phyloP scores from a whole-genome alignment of 768 basidiomycete species.

The Tremella mesenterica region DNA sequence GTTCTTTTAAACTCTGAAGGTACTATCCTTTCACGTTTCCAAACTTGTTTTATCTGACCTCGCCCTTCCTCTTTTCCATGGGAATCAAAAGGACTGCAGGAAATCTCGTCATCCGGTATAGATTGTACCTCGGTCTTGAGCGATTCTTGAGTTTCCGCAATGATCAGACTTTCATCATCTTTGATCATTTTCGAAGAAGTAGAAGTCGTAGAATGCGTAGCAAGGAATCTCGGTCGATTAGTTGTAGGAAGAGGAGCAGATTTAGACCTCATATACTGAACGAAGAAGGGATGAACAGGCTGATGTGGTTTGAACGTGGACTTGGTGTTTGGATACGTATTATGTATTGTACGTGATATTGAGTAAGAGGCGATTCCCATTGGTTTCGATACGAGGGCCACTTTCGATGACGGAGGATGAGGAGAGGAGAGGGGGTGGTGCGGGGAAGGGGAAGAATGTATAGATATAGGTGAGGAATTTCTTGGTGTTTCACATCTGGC shows the following conservation, averaged over 20 bases:
- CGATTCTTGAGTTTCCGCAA: background rate
- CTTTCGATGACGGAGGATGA: too few species aligned
- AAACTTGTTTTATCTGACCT: background rate
- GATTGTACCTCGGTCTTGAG: slow-evolving; percentile 3
- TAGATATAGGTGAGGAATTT: too few species aligned
- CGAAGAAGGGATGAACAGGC: slow-evolving; percentile 39
- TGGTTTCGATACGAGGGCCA: too few species aligned
- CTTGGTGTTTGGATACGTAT: too few species aligned
- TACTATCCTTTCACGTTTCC: background rate
- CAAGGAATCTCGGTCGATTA: slow-evolving; percentile 21
- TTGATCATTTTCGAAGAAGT: background rate
- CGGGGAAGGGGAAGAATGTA: too few species aligned
- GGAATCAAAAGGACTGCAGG: background rate
- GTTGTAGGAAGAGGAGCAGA: slow-evolving; percentile 11
- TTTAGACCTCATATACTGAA: slow-evolving; percentile 5
- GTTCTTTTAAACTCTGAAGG: too few species aligned
- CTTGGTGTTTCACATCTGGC: too few species aligned
- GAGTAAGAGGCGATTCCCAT: too few species aligned
- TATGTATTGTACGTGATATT: too few species aligned
- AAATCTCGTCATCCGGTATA: background rate
- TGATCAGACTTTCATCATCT: slow-evolving; percentile 4
- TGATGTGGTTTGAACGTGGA: background rate
- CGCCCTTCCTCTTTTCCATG: background rate
- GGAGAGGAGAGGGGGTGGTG: too few species aligned
- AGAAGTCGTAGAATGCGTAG: slow-evolving; percentile 21